A percentile compares a stretch with the other conserved stretches of the same genome.
These are phyloP conservation scores for Xylaria sp. DNA, from an alignment of 2,329 filamentous ascomycete species.

Conservation along the genomic window DNA sequence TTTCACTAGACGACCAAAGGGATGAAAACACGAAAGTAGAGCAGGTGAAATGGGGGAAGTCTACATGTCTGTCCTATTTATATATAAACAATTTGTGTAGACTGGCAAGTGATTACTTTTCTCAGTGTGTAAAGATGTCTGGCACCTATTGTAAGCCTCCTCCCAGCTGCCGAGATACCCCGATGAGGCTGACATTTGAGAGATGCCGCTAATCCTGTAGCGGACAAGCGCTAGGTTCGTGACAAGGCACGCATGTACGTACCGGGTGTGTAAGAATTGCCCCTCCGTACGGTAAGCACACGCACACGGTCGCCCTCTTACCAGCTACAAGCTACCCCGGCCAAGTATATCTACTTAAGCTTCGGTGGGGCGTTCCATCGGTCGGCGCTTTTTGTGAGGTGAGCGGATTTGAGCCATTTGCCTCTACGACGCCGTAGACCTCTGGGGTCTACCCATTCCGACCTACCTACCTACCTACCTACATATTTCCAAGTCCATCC, in stretches of 20 bases:
- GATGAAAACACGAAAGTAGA: too few relatives aligned
- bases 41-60: too few relatives aligned
- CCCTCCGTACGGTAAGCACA: too few relatives aligned
- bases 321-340: neutral
- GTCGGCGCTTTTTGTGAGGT: slow-evolving; percentile 5
- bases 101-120: neutral
- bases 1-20: too few relatives aligned
- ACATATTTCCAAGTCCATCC: neutral
- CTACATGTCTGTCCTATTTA: too few relatives aligned
- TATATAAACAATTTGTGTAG: too few relatives aligned
- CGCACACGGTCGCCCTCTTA: too few relatives aligned
- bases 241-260: neutral
- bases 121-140: neutral
- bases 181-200: neutral
- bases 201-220: slow-evolving; percentile 11
- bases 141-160: slow-evolving; percentile 1
- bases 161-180: too few relatives aligned
- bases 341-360: neutral
- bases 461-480: slow-evolving; percentile 1
- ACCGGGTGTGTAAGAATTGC: neutral
- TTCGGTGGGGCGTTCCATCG: slow-evolving; percentile 4
- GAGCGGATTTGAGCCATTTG: slow-evolving; percentile 25
- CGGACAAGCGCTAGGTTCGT: slow-evolving; percentile 2
- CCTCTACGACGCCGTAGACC: slow-evolving; percentile 5
- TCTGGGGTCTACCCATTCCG: neutral